These are phyloP conservation scores for Phytophthora tubulina DNA, from an alignment of 352 stramenopile genomes.

Conservation along the genomic window DNA sequence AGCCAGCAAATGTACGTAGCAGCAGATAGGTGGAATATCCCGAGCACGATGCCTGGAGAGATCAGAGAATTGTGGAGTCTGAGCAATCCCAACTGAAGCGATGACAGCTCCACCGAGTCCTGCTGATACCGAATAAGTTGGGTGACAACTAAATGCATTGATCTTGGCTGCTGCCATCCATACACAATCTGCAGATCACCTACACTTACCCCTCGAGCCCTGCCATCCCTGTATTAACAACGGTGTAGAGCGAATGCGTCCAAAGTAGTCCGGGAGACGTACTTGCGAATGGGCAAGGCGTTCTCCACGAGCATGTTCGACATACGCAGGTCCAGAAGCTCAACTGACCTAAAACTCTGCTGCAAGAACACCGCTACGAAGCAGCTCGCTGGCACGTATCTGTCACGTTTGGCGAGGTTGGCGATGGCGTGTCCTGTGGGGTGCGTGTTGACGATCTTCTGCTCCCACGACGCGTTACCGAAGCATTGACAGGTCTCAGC, in stretches of 20 bases:
- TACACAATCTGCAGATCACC: too few relatives aligned
- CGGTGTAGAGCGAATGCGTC: conserved; percentile 37
- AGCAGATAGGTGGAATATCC: conserved; percentile 28
- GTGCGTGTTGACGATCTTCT: conserved; percentile 58
- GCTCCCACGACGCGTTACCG: conserved; percentile 45
- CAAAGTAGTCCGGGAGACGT: conserved; percentile 91
- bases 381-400: conserved; percentile 41
- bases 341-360: conserved; percentile 45
- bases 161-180: too few relatives aligned
- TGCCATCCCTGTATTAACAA: too few relatives aligned
- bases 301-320: conserved; percentile 76
- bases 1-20: conserved; percentile 40
- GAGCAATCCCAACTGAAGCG: conserved; percentile 12
- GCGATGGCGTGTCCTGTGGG: conserved; percentile 72
- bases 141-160: too few relatives aligned
- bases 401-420: conserved; percentile 59
- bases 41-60: conserved; percentile 16
- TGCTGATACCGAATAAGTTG: too few relatives aligned
- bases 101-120: neutral
- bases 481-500: conserved; percentile 49
- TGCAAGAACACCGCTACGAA: conserved; percentile 56
- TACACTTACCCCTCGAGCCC: too few relatives aligned
- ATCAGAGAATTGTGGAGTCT: conserved; percentile 45
- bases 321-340: conserved; percentile 69
- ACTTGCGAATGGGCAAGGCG: conserved; percentile 79